Evolutionary conservation across 163 green algal species (phyloP), one percentile per base, ranked within the genome.

Genomic region (Chlorella variabilis): DNA sequence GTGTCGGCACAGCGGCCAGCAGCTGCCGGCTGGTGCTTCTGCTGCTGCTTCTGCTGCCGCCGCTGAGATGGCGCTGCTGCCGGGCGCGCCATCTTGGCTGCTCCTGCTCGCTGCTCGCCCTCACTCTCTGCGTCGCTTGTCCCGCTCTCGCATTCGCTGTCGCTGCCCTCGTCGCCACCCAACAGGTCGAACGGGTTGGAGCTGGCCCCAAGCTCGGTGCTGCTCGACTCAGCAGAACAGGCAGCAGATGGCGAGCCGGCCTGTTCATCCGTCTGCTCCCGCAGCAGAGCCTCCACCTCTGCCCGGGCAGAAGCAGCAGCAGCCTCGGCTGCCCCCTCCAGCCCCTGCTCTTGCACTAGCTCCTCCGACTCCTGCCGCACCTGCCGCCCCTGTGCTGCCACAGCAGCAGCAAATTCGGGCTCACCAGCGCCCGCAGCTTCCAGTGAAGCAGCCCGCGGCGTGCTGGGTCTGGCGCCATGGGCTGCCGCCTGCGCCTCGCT

Each of bases 161-260:
- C 67, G 41, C n/a, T 15, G 67, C 41, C 67, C 48, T 77, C 21
- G 29, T 29, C 29, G 68, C n/a, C 29, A 15, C 49, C 59, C 41
- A 81, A 33, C 39, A 81, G 21, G 41, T 63, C 23, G 31, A 65
- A 81, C 2, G 75, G 58, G 45, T 81, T 81, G n/a, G 42, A 4
- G n/a, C 34, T 51, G n/a, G 75, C 34, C 25, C 0, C n/a, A 31
- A 81, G 38, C 0, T 62, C 25, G 2, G 6, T 8, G 63, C 63
- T 71, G 63, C 63, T 49, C 17, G 59, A 38, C 5, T 11, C 4
- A 7, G 59, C 5, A 4, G 59, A 67, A 18, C 20, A 36, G 7
- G 59, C 59, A 38, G n/a, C 67, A 36, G 45, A 31, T 3, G 69
- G 45, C 39, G 27, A 17, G 45, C 23, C 31, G 0, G 71, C 3